Base-by-base conservation (phyloP, 1,284 basidiomycete genomes). In the Cutaneotrichosporon cavernicola region DNA sequence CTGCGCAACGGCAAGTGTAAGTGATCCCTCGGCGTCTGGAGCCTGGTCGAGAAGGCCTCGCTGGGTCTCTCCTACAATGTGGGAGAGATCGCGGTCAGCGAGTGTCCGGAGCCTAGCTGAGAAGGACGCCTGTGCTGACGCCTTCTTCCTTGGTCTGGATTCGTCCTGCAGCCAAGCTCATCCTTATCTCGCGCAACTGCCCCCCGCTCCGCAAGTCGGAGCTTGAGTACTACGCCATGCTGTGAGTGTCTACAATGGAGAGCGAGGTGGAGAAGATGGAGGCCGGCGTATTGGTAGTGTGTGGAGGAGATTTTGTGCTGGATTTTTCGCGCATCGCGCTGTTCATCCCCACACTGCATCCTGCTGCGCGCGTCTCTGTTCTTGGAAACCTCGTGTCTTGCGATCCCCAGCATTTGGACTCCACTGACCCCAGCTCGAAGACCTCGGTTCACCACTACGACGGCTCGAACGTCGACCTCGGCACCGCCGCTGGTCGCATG, bases 161-260 rank as follows among this genome's bases (percentile, higher is more conserved):
- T 31, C 16, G 14, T 16, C 49, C 40, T 56, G 81, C 73, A 97
- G 97, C 96, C 82, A 99, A 98, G 85, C 92, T 99, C 76, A 90
- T 99, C 78, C 85, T 99, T 81, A 98, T 99, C 81, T 94, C 96
- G 77, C 95, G 93, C 76, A 99, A 99, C 86, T 97, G 94, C 84
- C 97, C 96, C 65, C 97, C 97, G 70, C 88, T 99, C 72, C 92
- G 97, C 83, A 97, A 97, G 84, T 97, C 95, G 65, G 97, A 99
- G 87, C 87, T 99, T 70, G 97, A 99, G 86, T 99, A 99, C 87
- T 99, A 99, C 82, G 97, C 97, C 84, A 99, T 99, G 96, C 87
- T 99, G 76, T 84, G 70, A 70, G 76, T 79, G n/a, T 8, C 36
- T 10, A 1, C 47, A 16, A 30, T 22, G 18, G 31, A 32, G 14